A percentile compares a stretch with the other conserved stretches of the same genome.
phyloP scores from a whole-genome alignment of 164 flowering plant species.

The Pachysandra terminalis region DNA sequence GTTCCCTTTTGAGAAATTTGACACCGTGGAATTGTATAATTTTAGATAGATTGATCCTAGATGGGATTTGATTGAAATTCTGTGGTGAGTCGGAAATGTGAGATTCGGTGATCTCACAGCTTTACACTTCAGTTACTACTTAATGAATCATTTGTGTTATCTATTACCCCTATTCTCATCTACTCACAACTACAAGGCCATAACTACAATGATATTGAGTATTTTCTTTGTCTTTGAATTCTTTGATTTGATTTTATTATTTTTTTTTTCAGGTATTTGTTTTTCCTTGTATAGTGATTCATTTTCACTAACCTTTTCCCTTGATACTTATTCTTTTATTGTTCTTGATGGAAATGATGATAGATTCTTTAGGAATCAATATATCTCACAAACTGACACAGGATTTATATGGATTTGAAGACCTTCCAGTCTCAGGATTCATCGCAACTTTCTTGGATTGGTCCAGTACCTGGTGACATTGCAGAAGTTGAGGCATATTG shows the following conservation, averaged over 20 bases:
- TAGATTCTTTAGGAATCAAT: not conserved
- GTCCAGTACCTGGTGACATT: constrained; percentile 97
- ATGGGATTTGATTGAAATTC: no score
- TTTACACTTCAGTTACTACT: no score
- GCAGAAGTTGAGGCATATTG: constrained; percentile 98
- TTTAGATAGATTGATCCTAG: no score
- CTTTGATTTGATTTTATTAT: no score
- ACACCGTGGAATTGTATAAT: no score
- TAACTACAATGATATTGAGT: not conserved
- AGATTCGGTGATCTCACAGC: no score
- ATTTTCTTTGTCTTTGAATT: not conserved
- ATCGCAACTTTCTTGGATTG: constrained; percentile 63
- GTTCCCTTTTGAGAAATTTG: no score
- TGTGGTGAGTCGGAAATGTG: no score
- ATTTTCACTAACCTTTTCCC: not conserved
- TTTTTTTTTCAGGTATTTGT: no score
- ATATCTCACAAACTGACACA: constrained; percentile 13
- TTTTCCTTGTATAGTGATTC: not conserved
- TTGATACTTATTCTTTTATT: not conserved
- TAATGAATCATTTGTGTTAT: no score
- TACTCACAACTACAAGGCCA: no score
- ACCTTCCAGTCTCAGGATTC: constrained; percentile 46
- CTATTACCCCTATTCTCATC: no score
- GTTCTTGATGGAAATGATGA: constrained; percentile 1
- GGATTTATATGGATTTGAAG: constrained; percentile 24